Conservation (phyloP, 495 filamentous ascomycete species). For the Ascodesmis nigricans region DNA sequence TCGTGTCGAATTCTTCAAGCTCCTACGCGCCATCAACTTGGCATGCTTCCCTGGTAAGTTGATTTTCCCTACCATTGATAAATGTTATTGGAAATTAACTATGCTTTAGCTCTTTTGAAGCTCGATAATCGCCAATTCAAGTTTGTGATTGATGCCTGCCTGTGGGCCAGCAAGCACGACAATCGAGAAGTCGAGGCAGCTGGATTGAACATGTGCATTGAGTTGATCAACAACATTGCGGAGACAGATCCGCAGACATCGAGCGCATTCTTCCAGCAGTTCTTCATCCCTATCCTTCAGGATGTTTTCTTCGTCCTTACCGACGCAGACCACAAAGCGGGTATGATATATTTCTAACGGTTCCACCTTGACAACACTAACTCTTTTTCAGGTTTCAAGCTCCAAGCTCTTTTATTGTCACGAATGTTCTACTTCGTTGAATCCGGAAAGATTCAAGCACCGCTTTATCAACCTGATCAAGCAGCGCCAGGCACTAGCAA, state of each 20-base stretch:
- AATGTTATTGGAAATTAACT: constrained; percentile 6
- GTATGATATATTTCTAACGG: constrained; percentile 29
- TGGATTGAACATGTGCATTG: constrained; percentile 96
- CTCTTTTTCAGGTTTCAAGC: constrained; percentile 55
- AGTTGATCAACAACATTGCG: constrained; percentile 91
- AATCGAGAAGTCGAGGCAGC: constrained; percentile 95
- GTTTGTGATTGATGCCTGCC: constrained; percentile 96
- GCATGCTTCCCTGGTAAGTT: constrained; percentile 60
- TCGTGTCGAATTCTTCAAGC: constrained; percentile 93
- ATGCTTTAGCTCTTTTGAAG: constrained; percentile 49
- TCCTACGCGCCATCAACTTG: constrained; percentile 84
- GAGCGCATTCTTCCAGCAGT: constrained; percentile 90
- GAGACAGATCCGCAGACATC: constrained; percentile 71
- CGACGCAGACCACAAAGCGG: constrained; percentile 94
- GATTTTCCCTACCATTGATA: neutral
- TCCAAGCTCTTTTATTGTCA: constrained; percentile 76
- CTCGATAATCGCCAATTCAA: constrained; percentile 93
- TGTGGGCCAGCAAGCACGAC: constrained; percentile 99
- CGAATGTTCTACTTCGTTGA: constrained; percentile 86
- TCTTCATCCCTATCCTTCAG: constrained; percentile 83
- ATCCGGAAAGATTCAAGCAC: constrained; percentile 67
- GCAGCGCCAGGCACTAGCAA: constrained; percentile 64
- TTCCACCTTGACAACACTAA: no score
- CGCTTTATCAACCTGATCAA: constrained; percentile 65
- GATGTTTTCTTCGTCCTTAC: constrained; percentile 98